phyloP scores from a whole-genome alignment of 2,329 filamentous ascomycete genomes.

The Onygenales sp. region DNA sequence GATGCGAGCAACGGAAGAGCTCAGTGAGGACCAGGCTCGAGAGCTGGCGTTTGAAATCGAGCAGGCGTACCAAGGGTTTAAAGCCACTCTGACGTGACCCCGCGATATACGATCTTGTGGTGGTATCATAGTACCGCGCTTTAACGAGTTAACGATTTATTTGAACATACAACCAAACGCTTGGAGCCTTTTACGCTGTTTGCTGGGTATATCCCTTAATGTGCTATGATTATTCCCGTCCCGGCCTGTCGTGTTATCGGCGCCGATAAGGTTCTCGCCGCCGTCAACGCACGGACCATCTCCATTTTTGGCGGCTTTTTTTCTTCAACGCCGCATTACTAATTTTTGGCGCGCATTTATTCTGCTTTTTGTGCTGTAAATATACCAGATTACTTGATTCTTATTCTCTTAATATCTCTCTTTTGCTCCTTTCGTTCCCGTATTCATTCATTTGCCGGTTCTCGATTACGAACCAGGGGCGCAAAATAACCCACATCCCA shows the following conservation, averaged over 20 bases:
- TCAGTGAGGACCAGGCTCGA: slow-evolving; percentile 76
- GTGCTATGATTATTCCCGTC: background rate
- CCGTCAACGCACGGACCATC: slow-evolving; percentile 5
- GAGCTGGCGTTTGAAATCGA: slow-evolving; percentile 92
- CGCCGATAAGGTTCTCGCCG: background rate
- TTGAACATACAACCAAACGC: background rate
- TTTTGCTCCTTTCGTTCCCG: background rate
- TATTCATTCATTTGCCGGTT: background rate
- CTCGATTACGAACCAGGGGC: background rate
- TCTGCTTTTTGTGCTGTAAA: slow-evolving; percentile 12
- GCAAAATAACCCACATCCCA: background rate
- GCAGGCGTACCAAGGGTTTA: slow-evolving; percentile 88
- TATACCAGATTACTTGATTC: background rate
- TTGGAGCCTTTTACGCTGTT: background rate
- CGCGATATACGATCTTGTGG: background rate
- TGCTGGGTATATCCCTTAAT: background rate
- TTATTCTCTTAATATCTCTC: slow-evolving; percentile 1
- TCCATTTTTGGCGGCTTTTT: background rate
- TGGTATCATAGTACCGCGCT: background rate
- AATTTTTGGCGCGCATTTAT: slow-evolving; percentile 7
- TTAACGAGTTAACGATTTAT: background rate
- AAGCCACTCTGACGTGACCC: slow-evolving; percentile 57
- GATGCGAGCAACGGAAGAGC: slow-evolving; percentile 90
- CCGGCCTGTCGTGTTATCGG: background rate
- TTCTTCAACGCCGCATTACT: slow-evolving; percentile 12